Base-by-base conservation (phyloP, 2,329 filamentous ascomycete species). In the Chrysoporthe cubensis region DNA sequence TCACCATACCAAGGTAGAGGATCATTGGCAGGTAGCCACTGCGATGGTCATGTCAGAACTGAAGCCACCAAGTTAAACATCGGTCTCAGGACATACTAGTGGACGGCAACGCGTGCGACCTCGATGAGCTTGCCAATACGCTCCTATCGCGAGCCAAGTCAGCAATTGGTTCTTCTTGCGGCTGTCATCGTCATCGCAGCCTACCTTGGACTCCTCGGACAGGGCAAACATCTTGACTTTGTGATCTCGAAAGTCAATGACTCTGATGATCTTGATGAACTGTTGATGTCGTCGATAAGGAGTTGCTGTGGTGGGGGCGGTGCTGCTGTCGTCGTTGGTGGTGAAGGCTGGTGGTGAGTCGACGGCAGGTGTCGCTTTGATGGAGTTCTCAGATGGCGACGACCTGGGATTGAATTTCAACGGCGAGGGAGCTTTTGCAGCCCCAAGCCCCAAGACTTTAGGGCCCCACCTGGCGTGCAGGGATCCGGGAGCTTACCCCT, bases 71-170 rank as follows among this genome's bases (percentile, higher is more conserved):
- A 8, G 13, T 3, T 8, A 18, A n/a, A 4, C 66, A 18, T 59
- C 34, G 9, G 18, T 63, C 11, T 26, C n/a, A 62, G 48, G 40
- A 78, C 91, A 73, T 88, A 96, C 93, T 98, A 99, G 84, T 99
- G 96, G 77, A 99, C 91, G 69, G 92, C 94, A 76, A 97, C 90
- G 76, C 94, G 90, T 71, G 94, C 96, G 79, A 97, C 84, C 81
- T 98, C 96, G 80, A 99, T 96, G 83, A 98, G 87, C 86, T 94
- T 95, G 77, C 92, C 90, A 82, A 99, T 97, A 86, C 96, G 94
- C 90, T 99, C 96, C 95, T 97, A 75, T 73, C 64, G 37, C 62
- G 48, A 42, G 56, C 21, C 46, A 46, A 43, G 46, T 70, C 59
- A 70, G 66, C 46, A 5, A 32, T 26, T 50, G 9, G 21, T 37